Evolutionary conservation across 202 grass and related monocot genomes (phyloP).

Genomic region (Cymbopogon flexuosus): DNA sequence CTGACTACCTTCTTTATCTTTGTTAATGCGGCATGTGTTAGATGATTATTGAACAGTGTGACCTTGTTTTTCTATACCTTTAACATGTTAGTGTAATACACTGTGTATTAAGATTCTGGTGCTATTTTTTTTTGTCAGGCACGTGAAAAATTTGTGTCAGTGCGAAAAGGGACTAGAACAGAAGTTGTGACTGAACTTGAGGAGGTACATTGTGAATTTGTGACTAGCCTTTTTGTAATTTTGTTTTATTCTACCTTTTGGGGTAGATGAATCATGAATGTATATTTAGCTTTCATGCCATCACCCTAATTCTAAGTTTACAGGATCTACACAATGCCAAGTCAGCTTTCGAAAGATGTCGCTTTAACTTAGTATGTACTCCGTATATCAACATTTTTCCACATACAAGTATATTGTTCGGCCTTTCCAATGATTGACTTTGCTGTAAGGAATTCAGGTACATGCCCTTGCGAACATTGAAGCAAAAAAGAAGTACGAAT

Average conservation of each 20-base stretch:
- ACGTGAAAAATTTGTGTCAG: slow-evolving; percentile 91
- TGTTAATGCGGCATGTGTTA: slow-evolving; percentile 13
- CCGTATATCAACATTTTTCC: slow-evolving; percentile 35
- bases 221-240: neutral
- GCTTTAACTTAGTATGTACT: slow-evolving; percentile 90
- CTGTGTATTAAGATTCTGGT: slow-evolving; percentile 30
- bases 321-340: slow-evolving; percentile 93
- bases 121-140: slow-evolving; percentile 52
- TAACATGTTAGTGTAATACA: slow-evolving; percentile 8
- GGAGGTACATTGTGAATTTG: slow-evolving; percentile 47
- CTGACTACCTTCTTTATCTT: slow-evolving; percentile 23
- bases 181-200: slow-evolving; percentile 81
- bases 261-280: no score
- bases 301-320: slow-evolving; percentile 34
- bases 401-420: slow-evolving; percentile 35
- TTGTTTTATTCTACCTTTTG: neutral
- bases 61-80: slow-evolving; percentile 1
- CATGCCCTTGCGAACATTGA: slow-evolving; percentile 77
- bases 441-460: slow-evolving; percentile 75
- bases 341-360: slow-evolving; percentile 82
- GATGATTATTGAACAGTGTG: neutral
- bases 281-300: slow-evolving; percentile 14
- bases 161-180: slow-evolving; percentile 77
- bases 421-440: slow-evolving; percentile 26
- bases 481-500: slow-evolving; percentile 98